A percentile compares a stretch with the other conserved stretches of the same genome.
phyloP scores from a whole-genome alignment of 352 stramenopile genomes.

The Stephanocyclus meneghinianus region DNA sequence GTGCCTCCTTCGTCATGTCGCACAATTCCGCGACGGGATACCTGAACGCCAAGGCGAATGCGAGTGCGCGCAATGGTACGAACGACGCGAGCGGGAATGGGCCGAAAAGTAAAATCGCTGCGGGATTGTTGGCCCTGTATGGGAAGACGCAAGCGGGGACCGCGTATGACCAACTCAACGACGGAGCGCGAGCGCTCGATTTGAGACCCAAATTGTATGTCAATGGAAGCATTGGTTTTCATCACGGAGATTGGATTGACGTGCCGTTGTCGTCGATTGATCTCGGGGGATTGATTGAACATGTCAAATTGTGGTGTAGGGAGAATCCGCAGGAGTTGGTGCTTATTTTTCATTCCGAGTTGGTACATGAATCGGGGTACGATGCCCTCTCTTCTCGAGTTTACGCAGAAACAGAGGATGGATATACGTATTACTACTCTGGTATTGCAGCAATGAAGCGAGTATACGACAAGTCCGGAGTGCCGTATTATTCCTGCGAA shows the following conservation, averaged over 20 bases:
- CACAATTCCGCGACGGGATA: slow-evolving; percentile 73
- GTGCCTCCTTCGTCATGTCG: slow-evolving; percentile 66
- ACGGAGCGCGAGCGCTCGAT: slow-evolving; percentile 70
- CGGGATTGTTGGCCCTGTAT: slow-evolving; percentile 49
- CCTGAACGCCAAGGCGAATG: slow-evolving; percentile 14
- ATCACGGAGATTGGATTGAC: slow-evolving; percentile 63
- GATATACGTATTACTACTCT: slow-evolving; percentile 24
- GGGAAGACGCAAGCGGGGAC: slow-evolving; percentile 68
- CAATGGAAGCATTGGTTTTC: slow-evolving; percentile 69
- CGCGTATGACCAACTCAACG: slow-evolving; percentile 68
- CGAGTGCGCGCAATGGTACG: neutral
- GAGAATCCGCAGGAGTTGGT: slow-evolving; percentile 75
- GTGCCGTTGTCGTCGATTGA: slow-evolving; percentile 47
- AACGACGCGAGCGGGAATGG: slow-evolving; percentile 12
- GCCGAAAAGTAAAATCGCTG: slow-evolving; percentile 20
- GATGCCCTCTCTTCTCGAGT: slow-evolving; percentile 18
- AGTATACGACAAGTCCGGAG: slow-evolving; percentile 54
- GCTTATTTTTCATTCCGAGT: slow-evolving; percentile 63
- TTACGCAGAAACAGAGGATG: slow-evolving; percentile 20
- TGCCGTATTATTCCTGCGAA: slow-evolving; percentile 63
- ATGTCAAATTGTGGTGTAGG: slow-evolving; percentile 59
- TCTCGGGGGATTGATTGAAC: slow-evolving; percentile 49
- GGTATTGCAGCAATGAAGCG: slow-evolving; percentile 53
- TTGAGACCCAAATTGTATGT: slow-evolving; percentile 63
- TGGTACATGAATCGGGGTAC: slow-evolving; percentile 57